Evolutionary conservation across 345 rosid species (phyloP), one percentile per base, ranked within the genome.

Genomic region (Excoecaria cochinchinensis): DNA sequence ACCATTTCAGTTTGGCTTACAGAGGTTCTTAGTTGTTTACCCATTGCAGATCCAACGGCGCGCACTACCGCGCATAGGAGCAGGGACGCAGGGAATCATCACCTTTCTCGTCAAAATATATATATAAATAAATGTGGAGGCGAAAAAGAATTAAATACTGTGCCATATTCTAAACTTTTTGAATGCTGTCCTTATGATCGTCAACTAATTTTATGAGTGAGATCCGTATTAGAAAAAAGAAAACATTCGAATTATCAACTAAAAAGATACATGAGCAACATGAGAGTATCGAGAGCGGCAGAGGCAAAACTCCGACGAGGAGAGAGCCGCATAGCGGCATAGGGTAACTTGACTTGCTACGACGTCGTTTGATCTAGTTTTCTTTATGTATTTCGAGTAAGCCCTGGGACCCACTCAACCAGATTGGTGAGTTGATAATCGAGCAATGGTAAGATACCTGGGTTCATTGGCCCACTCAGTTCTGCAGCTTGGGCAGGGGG

Each of bases 401-500:
- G 62, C 36, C 38, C 4, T 24, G 64, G 51, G 69, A 67, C 53
- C 55, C 70, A 21, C 36, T 19, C 7, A 46, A 12, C 19, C 19
- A 21, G 55, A 44, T 31, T 66, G 31, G 52, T 13, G 17, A 22
- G 48, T 66, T 66, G 53, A 67, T 50, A 19, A 42, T 42, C 0
- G 50, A n/a, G 13, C 50, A 42, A 40, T 40, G 21, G 69, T 9
- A 65, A 8, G 44, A 0, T 44, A 31, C 31, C n/a, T n/a, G n/a
- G 13, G 31, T 6, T 8, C 21, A 39, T 3, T 62, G 38, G 14
- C 44, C 15, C n/a, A 46, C 15, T 22, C 6, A 13, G 15, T 5
- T 53, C 46, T 11, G 53, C 6, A 8, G 56, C 71, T 64, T 65
- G 71, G 63, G 48, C 47, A 40, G 38, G 1, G 77, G 77, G 44